Evolutionary conservation across 371 early-diverging fungal genomes (phyloP).

Genomic region (Amoeboradix gromovi): DNA sequence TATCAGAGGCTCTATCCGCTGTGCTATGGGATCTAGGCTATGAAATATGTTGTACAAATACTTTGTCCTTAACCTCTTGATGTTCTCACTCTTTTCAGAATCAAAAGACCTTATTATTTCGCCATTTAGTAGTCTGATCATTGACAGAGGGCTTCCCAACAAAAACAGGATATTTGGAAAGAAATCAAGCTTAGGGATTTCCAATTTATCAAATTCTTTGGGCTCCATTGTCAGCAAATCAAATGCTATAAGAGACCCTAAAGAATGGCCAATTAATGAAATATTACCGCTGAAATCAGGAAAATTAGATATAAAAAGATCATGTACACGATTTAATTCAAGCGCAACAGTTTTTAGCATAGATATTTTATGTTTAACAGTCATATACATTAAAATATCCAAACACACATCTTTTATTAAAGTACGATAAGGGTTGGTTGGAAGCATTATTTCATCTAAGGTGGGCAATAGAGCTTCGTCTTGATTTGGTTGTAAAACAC

Average conservation of each 20-base stretch:
- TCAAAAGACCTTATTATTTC: neutral
- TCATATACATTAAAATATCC: constrained; percentile 32
- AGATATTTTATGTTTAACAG: constrained; percentile 38
- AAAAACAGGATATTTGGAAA: neutral
- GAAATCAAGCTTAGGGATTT: neutral
- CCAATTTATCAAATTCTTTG: neutral
- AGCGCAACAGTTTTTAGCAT: constrained; percentile 38
- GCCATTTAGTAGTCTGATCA: neutral
- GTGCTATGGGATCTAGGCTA: constrained; percentile 26
- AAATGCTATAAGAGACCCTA: constrained; percentile 41
- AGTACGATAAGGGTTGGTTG: neutral
- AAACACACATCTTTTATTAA: neutral
- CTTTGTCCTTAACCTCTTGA: constrained; percentile 5
- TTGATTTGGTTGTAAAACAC: neutral
- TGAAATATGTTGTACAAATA: constrained; percentile 52
- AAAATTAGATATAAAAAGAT: constrained; percentile 27
- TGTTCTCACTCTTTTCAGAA: neutral
- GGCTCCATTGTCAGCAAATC: constrained; percentile 23
- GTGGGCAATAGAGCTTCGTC: neutral
- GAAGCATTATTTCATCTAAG: neutral
- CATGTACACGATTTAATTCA: constrained; percentile 39
- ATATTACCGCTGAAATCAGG: constrained; percentile 47
- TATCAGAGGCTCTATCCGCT: constrained; percentile 39
- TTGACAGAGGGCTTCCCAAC: neutral
- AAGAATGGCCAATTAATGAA: constrained; percentile 42